Base-by-base conservation (phyloP, 2,329 filamentous ascomycete species). In the Aspergillus melleus region DNA sequence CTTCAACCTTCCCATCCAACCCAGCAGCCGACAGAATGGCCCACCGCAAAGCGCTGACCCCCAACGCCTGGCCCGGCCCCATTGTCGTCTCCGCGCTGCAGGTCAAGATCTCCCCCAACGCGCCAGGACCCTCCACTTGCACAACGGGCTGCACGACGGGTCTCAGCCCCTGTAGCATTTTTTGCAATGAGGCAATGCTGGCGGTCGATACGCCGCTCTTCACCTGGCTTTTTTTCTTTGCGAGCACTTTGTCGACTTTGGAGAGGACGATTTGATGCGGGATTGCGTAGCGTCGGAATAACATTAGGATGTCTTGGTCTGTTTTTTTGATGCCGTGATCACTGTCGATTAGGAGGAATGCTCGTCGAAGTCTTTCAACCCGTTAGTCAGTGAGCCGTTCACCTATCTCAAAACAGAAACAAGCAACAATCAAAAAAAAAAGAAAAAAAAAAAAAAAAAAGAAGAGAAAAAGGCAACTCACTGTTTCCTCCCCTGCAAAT, bases 201-300 rank as follows among this genome's bases (percentile, higher is more conserved):
- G 64, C 60, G 22, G 66, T 49, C 5, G 68, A 67, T 22, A 64
- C 78, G 51, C 62, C 74, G 58, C 65, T 69, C 54, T 66, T 76
- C 44, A 66, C 74, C 47, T 67, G 70, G 61, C 55, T 68, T 58
- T 60, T 71, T 46, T 62, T 76, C 63, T 74, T 64, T 44, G 69
- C 60, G 47, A 87, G 66, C 14, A 88, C 61, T 61, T 83, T 83
- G 69, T 91, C 88, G 6, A 84, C 80, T 71, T 91, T 91, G 6
- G 83, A 84, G n/a, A 90, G 69, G 16, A 91, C 77, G 16, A 91
- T 76, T 70, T 90, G 88, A 70, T 87, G 86, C 0, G 84, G 79
- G 16, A 90, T 82, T 1, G 81, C 82, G n/a, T 81, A 77, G 50
- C 81, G 65, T 16, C 83, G 78, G 52, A 91, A 79, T 22, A 86